A percentile compares a stretch with the other conserved stretches of the same genome.
These are phyloP conservation scores for Solanum pimpinellifolium DNA, from an alignment of 257 asterid species.

Conservation along the genomic window DNA sequence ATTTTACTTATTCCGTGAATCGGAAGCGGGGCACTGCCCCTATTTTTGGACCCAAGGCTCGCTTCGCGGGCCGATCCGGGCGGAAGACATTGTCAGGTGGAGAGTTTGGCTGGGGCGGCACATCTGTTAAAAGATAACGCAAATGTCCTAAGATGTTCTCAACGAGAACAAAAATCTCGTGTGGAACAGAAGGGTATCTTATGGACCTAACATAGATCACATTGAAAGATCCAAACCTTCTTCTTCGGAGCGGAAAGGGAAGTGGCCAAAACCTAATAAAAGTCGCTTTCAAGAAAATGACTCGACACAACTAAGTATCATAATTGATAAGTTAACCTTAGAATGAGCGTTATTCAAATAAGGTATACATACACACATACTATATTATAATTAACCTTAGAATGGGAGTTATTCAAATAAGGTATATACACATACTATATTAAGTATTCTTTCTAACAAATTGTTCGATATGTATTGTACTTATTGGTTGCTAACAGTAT, in stretches of 20 bases:
- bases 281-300: no score
- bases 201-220: no score
- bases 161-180: no score
- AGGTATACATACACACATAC: no score
- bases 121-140: slow-evolving; percentile 14
- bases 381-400: no score
- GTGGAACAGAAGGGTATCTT: no score
- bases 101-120: slow-evolving; percentile 29
- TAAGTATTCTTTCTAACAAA: neutral
- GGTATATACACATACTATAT: neutral
- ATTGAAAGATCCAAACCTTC: no score
- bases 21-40: no score
- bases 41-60: slow-evolving; percentile 6
- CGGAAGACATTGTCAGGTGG: slow-evolving; percentile 29
- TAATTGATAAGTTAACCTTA: neutral
- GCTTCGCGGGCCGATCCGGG: slow-evolving; percentile 9
- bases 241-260: no score
- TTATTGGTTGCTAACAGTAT: neutral
- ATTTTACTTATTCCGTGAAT: no score
- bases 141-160: no score
- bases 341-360: neutral
- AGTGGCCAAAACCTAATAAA: no score
- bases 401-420: neutral
- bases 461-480: neutral
- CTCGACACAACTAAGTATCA: neutral